Percentiles rank a stretch among this genome's conserved stretches.
phyloP scores from a whole-genome alignment of 1,284 basidiomycete genomes.

The Filobasidium uniguttulatum region DNA sequence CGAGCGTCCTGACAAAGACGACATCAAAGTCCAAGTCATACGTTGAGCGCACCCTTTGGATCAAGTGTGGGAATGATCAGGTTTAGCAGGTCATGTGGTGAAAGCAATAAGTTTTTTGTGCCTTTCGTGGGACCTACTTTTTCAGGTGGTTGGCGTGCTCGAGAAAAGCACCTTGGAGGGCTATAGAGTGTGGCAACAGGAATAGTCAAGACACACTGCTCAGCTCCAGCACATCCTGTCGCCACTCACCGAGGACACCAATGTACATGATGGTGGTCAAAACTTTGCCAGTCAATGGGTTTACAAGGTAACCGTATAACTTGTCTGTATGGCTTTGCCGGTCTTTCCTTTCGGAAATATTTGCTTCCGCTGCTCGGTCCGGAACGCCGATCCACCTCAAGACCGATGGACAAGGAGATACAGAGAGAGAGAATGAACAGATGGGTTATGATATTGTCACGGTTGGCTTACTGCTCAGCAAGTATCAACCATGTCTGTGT shows the following conservation, averaged over 20 bases:
- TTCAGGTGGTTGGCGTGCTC: constrained; percentile 51
- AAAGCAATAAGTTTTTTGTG: not conserved
- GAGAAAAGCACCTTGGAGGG: constrained; percentile 83
- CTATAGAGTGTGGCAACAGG: constrained; percentile 27
- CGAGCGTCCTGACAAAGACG: constrained; percentile 58
- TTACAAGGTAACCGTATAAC: too few relatives aligned
- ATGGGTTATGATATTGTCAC: too few relatives aligned
- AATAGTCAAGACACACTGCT: not conserved
- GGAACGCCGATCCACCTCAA: too few relatives aligned
- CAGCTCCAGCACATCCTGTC: not conserved
- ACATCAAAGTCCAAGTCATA: constrained; percentile 22
- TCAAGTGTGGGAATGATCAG: too few relatives aligned
- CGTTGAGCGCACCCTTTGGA: constrained; percentile 40
- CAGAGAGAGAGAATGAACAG: too few relatives aligned
- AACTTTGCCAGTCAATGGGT: too few relatives aligned
- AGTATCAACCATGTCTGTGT: too few relatives aligned
- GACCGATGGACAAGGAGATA: too few relatives aligned
- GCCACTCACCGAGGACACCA: not conserved
- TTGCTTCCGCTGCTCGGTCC: too few relatives aligned
- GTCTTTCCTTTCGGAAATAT: too few relatives aligned
- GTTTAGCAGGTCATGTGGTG: not conserved
- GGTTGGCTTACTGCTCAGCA: not conserved
- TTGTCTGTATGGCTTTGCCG: too few relatives aligned
- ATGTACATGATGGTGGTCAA: not conserved
- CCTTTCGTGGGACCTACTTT: constrained; percentile 19